These are phyloP conservation scores for Otatea glauca DNA, from an alignment of 176 grass and related monocot genomes.

Conservation along the genomic window DNA sequence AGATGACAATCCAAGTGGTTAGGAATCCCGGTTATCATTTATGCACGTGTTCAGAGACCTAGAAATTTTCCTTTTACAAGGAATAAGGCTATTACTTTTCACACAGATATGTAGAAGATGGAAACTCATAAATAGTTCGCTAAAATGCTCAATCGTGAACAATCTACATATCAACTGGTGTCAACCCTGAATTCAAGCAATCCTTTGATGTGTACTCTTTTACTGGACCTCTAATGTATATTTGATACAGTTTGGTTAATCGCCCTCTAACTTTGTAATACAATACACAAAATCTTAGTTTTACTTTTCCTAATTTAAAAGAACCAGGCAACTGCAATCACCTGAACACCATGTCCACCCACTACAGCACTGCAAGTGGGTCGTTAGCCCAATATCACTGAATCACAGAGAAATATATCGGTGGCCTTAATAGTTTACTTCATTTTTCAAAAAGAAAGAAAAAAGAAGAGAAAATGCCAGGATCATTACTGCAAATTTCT, in stretches of 20 bases:
- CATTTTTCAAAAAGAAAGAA: not conserved
- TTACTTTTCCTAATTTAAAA: not conserved
- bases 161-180: not conserved
- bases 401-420: not conserved
- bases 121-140: not conserved
- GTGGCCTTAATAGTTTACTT: not conserved
- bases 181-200: not conserved
- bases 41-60: not conserved
- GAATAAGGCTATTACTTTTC: slow-evolving; percentile 1
- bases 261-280: not conserved
- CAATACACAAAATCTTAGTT: not conserved
- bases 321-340: not conserved
- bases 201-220: not conserved
- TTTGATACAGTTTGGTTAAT: not conserved
- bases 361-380: not conserved
- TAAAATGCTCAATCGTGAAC: not conserved
- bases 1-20: slow-evolving; percentile 4
- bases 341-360: not conserved
- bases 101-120: not conserved
- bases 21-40: not conserved
- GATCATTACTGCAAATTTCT: not conserved
- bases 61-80: not conserved
- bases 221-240: not conserved
- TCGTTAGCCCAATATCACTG: not conserved
- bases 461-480: not conserved